Conservation (phyloP, 2,329 filamentous ascomycete genomes). For the Aaosphaeria arxii region DNA sequence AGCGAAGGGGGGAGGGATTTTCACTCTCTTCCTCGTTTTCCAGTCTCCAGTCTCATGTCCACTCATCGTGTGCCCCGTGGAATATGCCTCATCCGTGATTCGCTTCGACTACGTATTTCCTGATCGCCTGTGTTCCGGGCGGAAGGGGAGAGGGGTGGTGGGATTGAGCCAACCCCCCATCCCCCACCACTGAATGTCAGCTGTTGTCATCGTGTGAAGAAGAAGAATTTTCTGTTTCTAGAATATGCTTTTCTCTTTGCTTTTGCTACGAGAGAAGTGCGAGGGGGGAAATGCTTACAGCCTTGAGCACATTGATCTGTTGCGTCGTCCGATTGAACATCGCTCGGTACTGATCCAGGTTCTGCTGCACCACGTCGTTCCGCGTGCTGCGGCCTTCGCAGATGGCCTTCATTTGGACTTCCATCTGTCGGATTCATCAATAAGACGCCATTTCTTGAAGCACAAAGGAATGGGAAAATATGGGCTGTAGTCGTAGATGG, state of each 20-base stretch:
- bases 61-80: constrained; percentile 11
- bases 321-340: constrained; percentile 81
- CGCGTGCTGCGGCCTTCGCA: constrained; percentile 81
- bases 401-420: constrained; percentile 93
- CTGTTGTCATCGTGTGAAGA: too few relatives aligned
- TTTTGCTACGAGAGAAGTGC: constrained; percentile 10
- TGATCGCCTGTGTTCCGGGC: constrained; percentile 30
- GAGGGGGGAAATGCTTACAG: constrained; percentile 35
- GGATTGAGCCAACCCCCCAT: too few relatives aligned
- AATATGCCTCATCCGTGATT: constrained; percentile 33
- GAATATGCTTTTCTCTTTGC: constrained; percentile 6
- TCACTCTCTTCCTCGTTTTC: too few relatives aligned
- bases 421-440: constrained; percentile 58
- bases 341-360: constrained; percentile 78
- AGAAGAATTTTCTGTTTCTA: too few relatives aligned
- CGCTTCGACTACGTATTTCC: constrained; percentile 38
- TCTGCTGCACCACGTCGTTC: constrained; percentile 74
- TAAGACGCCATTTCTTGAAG: too few relatives aligned
- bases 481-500: too few relatives aligned
- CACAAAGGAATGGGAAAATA: too few relatives aligned
- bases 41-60: too few relatives aligned
- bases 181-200: too few relatives aligned
- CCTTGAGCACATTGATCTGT: constrained; percentile 63
- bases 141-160: background rate
- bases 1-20: too few relatives aligned